Evolutionary conservation across 352 stramenopile species (phyloP).

Genomic region (Phytophthora chlamydospora): DNA sequence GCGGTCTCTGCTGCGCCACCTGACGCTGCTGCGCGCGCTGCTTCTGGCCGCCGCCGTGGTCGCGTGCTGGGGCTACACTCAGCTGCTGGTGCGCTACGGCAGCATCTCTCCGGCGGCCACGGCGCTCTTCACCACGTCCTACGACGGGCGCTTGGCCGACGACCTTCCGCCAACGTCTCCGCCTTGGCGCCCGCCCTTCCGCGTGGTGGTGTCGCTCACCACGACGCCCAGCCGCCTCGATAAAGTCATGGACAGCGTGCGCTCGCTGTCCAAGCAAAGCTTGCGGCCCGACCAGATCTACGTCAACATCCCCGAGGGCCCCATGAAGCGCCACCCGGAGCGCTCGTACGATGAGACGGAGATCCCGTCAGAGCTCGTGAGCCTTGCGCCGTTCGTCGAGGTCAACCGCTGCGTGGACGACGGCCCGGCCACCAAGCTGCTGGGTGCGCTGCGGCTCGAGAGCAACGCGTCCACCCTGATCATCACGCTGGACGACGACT

Average conservation of each 20-base stretch:
- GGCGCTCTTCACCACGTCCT: constrained; percentile 65
- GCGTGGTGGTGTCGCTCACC: constrained; percentile 84
- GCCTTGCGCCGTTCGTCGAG: constrained; percentile 55
- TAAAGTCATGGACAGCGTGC: constrained; percentile 81
- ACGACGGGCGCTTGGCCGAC: constrained; percentile 46
- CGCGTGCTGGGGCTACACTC: constrained; percentile 60
- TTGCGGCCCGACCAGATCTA: constrained; percentile 81
- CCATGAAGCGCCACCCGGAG: constrained; percentile 80
- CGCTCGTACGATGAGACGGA: constrained; percentile 77
- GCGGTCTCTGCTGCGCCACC: constrained; percentile 41
- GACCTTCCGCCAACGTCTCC: constrained; percentile 52
- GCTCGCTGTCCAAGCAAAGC: constrained; percentile 61
- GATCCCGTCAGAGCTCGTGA: constrained; percentile 52
- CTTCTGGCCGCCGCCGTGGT: constrained; percentile 31
- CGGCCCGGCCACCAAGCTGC: constrained; percentile 78
- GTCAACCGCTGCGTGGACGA: constrained; percentile 84
- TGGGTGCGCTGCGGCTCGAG: constrained; percentile 69
- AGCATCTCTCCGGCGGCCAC: constrained; percentile 78
- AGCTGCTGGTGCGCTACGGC: constrained; percentile 75
- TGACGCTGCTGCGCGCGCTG: constrained; percentile 51
- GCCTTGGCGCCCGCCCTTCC: constrained; percentile 69
- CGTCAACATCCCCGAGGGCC: constrained; percentile 69
- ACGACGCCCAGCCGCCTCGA: constrained; percentile 73
- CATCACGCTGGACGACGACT: constrained; percentile 86
- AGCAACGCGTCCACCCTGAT: constrained; percentile 68